Evolutionary conservation across 2,329 filamentous ascomycete genomes (phyloP).

Genomic region (Pseudogymnoascus sp.): DNA sequence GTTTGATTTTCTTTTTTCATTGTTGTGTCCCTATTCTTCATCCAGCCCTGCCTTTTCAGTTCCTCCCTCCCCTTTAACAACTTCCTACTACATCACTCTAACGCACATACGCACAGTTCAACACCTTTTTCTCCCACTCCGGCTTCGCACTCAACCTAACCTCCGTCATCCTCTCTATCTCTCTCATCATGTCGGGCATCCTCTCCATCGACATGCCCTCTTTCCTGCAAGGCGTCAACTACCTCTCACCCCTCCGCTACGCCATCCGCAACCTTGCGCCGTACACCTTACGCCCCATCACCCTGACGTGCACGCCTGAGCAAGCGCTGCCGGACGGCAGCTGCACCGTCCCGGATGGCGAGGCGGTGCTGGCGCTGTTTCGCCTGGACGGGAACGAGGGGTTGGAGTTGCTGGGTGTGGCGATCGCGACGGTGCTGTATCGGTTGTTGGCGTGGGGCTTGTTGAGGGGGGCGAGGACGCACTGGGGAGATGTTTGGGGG

Average conservation of each 20-base stretch:
- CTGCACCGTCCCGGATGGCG: constrained; percentile 57
- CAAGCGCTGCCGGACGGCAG: constrained; percentile 51
- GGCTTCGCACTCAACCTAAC: constrained; percentile 70
- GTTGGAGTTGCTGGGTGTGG: constrained; percentile 54
- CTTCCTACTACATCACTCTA: background rate
- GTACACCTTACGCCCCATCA: constrained; percentile 51
- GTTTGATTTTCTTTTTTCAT: background rate
- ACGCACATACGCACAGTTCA: constrained; percentile 41
- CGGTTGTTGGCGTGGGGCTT: constrained; percentile 53
- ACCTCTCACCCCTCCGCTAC: constrained; percentile 64
- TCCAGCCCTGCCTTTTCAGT: background rate
- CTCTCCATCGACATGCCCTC: constrained; percentile 60
- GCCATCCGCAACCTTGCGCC: constrained; percentile 56
- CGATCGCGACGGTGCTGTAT: constrained; percentile 55
- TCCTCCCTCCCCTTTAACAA: background rate
- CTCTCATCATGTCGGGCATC: constrained; percentile 62
- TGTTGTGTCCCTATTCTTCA: background rate
- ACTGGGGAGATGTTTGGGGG: constrained; percentile 33
- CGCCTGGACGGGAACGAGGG: constrained; percentile 52
- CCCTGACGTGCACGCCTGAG: constrained; percentile 53
- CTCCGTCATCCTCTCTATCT: constrained; percentile 58
- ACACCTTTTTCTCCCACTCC: constrained; percentile 64
- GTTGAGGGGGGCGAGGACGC: constrained; percentile 44
- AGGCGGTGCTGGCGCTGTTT: constrained; percentile 60
- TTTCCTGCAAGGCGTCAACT: constrained; percentile 60